These are phyloP conservation scores for Durotheca rogersii DNA, from an alignment of 495 filamentous ascomycete species.

Conservation along the genomic window DNA sequence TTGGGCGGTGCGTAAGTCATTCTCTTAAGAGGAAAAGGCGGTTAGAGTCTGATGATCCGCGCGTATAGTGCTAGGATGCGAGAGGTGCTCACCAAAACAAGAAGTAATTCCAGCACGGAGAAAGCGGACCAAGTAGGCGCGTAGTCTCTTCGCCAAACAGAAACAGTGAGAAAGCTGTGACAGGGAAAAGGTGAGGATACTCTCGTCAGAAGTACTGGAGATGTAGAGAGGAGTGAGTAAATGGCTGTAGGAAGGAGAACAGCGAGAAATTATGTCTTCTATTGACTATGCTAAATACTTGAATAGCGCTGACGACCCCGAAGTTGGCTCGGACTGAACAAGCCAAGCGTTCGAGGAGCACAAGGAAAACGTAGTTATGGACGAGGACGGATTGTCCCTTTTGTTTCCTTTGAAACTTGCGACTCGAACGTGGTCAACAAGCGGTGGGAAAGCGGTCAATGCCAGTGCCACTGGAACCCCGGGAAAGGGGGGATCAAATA, in stretches of 20 bases:
- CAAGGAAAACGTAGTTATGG: conserved; percentile 2
- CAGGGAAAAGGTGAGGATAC: conserved; percentile 16
- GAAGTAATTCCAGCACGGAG: conserved; percentile 5
- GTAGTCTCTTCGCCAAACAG: conserved; percentile 4
- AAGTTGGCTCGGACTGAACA: conserved; percentile 1
- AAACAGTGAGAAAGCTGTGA: conserved; percentile 12
- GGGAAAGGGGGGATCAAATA: conserved; percentile 17
- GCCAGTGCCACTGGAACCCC: conserved; percentile 13
- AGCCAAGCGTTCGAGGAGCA: too few relatives aligned
- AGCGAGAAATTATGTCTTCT: conserved; percentile 48
- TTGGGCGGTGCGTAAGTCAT: conserved; percentile 44
- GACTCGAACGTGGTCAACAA: conserved; percentile 12
- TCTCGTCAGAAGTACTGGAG: conserved; percentile 21
- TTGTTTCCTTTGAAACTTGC: conserved; percentile 10
- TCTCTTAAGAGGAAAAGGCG: conserved; percentile 9
- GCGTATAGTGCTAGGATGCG: neutral
- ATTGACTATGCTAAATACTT: conserved; percentile 59
- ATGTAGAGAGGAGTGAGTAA: conserved; percentile 17
- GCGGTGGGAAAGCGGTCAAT: conserved; percentile 24
- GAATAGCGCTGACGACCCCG: conserved; percentile 23
- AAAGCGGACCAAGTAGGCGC: neutral
- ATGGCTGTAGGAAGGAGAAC: conserved; percentile 38
- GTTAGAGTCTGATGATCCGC: conserved; percentile 6
- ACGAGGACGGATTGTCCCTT: conserved; percentile 9
- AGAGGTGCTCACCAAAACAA: conserved; percentile 21